These are phyloP conservation scores for Lanmaoa rubissima DNA, from an alignment of 768 basidiomycete species.

Conservation along the genomic window DNA sequence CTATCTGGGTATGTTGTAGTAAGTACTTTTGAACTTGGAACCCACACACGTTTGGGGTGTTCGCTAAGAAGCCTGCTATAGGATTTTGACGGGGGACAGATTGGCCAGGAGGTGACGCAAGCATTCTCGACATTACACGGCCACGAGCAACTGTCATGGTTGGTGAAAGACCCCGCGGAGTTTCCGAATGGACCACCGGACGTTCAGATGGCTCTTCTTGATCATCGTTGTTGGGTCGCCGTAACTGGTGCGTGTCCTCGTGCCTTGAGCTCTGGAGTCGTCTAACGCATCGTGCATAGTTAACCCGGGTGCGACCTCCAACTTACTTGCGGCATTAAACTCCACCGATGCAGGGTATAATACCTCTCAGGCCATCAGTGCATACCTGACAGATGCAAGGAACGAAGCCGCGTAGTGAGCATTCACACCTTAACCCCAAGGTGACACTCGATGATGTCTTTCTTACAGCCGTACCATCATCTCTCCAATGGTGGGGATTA, in stretches of 20 bases:
- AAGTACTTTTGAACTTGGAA: conserved; percentile 19
- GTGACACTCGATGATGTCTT: conserved; percentile 2
- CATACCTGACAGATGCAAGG: conserved; percentile 47
- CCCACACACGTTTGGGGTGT: neutral
- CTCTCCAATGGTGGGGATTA: conserved; percentile 6
- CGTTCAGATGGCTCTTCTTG: conserved; percentile 42
- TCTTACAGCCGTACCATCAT: conserved; percentile 20
- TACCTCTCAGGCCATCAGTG: conserved; percentile 48
- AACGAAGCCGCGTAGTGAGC: conserved; percentile 61
- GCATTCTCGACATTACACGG: conserved; percentile 34
- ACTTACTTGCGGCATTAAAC: conserved; percentile 37
- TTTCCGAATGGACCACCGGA: conserved; percentile 47
- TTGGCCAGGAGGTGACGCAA: conserved; percentile 47
- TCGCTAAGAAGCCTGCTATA: conserved; percentile 18
- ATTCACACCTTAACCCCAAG: neutral
- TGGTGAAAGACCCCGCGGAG: conserved; percentile 36
- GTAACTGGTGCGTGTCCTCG: conserved; percentile 44
- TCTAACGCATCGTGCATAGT: conserved; percentile 30
- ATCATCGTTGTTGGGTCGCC: conserved; percentile 55
- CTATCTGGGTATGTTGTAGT: conserved; percentile 61
- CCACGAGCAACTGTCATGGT: conserved; percentile 45
- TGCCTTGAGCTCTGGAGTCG: neutral
- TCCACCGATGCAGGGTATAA: conserved; percentile 45
- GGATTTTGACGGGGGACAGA: conserved; percentile 59
- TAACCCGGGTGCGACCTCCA: conserved; percentile 39